Percentiles rank a stretch among this genome's conserved stretches.
Conservation (phyloP, 208 protist species). For the Wallacemonas sp. region DNA sequence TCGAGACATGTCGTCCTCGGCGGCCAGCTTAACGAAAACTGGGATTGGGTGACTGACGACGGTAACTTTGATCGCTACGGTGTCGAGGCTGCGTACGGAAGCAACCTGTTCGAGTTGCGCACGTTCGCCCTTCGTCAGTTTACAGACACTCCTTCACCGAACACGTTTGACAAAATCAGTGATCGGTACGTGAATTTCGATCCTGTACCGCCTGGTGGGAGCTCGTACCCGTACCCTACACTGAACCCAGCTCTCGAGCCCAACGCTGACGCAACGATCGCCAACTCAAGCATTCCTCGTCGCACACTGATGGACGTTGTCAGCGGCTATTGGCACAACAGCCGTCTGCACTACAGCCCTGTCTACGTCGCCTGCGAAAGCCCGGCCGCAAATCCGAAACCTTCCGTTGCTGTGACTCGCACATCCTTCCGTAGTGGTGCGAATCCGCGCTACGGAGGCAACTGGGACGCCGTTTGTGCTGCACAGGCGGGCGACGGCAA, state of each 20-base stretch:
- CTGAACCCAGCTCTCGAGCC: background rate
- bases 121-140: background rate
- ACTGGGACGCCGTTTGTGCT: too few species aligned
- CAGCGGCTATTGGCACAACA: background rate
- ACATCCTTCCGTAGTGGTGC: too few species aligned
- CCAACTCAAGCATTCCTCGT: background rate
- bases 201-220: background rate
- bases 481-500: too few species aligned
- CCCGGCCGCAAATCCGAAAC: too few species aligned
- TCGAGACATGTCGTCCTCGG: background rate
- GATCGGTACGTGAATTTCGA: background rate
- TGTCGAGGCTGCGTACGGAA: background rate
- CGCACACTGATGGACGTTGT: background rate
- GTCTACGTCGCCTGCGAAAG: background rate
- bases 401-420: too few species aligned
- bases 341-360: background rate
- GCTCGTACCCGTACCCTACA: background rate
- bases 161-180: too few species aligned
- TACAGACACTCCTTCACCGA: background rate
- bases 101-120: background rate
- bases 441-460: too few species aligned
- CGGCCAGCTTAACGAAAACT: background rate
- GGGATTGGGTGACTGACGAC: background rate
- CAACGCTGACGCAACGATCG: background rate
- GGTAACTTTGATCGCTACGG: background rate